These are phyloP conservation scores for Penicillium silybi DNA, from an alignment of 495 filamentous ascomycete genomes.

Conservation along the genomic window DNA sequence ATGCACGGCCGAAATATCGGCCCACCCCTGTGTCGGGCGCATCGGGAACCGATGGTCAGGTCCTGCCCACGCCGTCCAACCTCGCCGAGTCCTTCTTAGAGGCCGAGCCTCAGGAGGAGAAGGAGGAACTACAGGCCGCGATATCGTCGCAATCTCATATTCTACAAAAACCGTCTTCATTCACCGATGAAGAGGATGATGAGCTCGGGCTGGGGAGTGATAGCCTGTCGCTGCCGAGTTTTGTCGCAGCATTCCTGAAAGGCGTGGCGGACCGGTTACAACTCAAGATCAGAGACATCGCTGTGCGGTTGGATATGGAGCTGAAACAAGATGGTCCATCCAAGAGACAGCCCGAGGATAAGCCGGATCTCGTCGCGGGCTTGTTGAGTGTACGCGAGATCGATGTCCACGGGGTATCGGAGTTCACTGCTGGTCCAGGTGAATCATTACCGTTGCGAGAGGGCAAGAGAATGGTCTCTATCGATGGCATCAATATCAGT, in stretches of 20 bases:
- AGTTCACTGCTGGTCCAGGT: constrained; percentile 24
- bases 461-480: constrained; percentile 61
- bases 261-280: constrained; percentile 78
- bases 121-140: constrained; percentile 70
- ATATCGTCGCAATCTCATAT: constrained; percentile 60
- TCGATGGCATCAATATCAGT: constrained; percentile 59
- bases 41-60: constrained; percentile 20
- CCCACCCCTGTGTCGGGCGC: background rate
- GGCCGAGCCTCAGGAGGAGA: constrained; percentile 71
- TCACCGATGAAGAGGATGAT: constrained; percentile 59
- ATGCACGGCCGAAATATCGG: constrained; percentile 6
- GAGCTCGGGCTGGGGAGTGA: constrained; percentile 68
- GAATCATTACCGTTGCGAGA: constrained; percentile 31
- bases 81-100: constrained; percentile 85
- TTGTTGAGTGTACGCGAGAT: constrained; percentile 64
- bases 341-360: constrained; percentile 38
- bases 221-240: constrained; percentile 68
- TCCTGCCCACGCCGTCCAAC: constrained; percentile 71
- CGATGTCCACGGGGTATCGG: constrained; percentile 61
- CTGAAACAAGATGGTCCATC: constrained; percentile 41
- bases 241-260: constrained; percentile 77
- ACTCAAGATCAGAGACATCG: constrained; percentile 63
- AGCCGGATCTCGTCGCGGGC: constrained; percentile 53
- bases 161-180: constrained; percentile 37
- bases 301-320: constrained; percentile 58